Conservation (phyloP, 2,329 filamentous ascomycete genomes). For the Penicillium polonicum region DNA sequence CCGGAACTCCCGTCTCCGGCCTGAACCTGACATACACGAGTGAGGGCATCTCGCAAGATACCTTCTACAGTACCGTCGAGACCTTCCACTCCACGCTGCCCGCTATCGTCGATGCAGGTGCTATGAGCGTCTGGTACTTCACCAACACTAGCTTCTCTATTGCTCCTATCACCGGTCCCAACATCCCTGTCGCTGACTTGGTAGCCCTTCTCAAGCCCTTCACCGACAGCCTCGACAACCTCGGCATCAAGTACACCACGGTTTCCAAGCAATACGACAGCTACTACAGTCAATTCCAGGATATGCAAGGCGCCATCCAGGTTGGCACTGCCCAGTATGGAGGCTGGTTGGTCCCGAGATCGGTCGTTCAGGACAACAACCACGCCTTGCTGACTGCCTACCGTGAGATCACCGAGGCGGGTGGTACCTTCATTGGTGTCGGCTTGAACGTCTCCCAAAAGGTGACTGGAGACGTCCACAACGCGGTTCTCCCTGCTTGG, state of each 20-base stretch:
- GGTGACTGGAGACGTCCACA: constrained; percentile 42
- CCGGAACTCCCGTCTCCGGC: constrained; percentile 45
- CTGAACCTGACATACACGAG: constrained; percentile 46
- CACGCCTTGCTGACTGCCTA: constrained; percentile 32
- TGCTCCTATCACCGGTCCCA: constrained; percentile 49
- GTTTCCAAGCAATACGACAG: constrained; percentile 30
- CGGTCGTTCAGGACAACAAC: constrained; percentile 35
- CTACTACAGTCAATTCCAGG: constrained; percentile 35
- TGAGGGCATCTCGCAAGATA: constrained; percentile 38
- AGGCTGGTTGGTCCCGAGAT: constrained; percentile 38
- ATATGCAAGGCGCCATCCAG: constrained; percentile 31
- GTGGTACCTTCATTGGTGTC: constrained; percentile 38
- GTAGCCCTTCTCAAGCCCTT: constrained; percentile 50
- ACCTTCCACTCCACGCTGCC: constrained; percentile 51
- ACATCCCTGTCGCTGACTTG: constrained; percentile 46
- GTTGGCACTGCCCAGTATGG: constrained; percentile 43
- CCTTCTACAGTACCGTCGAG: constrained; percentile 52
- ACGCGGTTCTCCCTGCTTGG: constrained; percentile 46
- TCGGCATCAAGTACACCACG: constrained; percentile 35
- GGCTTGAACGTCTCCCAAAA: constrained; percentile 40
- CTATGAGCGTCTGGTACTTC: constrained; percentile 52
- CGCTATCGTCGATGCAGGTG: constrained; percentile 51
- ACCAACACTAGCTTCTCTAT: constrained; percentile 53
- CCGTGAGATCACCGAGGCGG: constrained; percentile 36
- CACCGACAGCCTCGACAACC: constrained; percentile 38